Percentiles rank a stretch among this genome's conserved stretches.
Conservation (phyloP, 768 basidiomycete genomes). For the Plicaturopsis crispa region DNA sequence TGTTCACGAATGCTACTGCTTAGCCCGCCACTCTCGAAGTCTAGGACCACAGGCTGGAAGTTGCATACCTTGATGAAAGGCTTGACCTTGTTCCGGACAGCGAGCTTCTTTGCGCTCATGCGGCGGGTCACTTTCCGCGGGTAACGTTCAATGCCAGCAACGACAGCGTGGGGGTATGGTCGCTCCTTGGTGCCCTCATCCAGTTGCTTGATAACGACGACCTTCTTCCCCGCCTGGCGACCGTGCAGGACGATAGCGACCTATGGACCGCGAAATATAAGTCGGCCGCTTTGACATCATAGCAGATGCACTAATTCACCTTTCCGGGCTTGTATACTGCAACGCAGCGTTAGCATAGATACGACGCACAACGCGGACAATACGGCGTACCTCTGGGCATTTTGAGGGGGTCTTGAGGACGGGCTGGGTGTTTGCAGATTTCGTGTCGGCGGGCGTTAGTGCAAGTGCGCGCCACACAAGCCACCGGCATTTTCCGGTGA, state of each 20-base stretch:
- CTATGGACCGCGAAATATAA: slow-evolving; percentile 26
- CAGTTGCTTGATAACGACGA: slow-evolving; percentile 95
- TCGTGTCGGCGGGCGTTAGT: too few relatives aligned
- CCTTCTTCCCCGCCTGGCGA: slow-evolving; percentile 99
- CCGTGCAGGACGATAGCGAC: slow-evolving; percentile 97
- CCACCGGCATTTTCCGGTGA: too few relatives aligned
- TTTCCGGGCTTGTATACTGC: slow-evolving; percentile 94
- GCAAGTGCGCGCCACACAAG: too few relatives aligned
- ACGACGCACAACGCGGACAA: slow-evolving; percentile 1
- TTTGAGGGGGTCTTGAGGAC: slow-evolving; percentile 31
- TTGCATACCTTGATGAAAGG: slow-evolving; percentile 94
- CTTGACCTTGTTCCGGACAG: slow-evolving; percentile 93
- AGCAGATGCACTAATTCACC: slow-evolving; percentile 30
- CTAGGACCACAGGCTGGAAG: slow-evolving; percentile 1
- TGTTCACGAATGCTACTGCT: slow-evolving; percentile 18
- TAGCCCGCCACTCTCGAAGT: background rate
- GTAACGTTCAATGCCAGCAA: slow-evolving; percentile 97
- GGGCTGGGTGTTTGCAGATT: slow-evolving; percentile 12
- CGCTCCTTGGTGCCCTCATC: slow-evolving; percentile 97
- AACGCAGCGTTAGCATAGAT: slow-evolving; percentile 11
- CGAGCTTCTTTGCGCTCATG: slow-evolving; percentile 95
- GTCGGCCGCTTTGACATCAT: slow-evolving; percentile 3
- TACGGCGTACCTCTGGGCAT: slow-evolving; percentile 31
- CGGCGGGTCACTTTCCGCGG: slow-evolving; percentile 95
- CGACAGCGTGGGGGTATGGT: slow-evolving; percentile 96